Base-by-base conservation (phyloP, 306 rosid species). In the Delonix regia region DNA sequence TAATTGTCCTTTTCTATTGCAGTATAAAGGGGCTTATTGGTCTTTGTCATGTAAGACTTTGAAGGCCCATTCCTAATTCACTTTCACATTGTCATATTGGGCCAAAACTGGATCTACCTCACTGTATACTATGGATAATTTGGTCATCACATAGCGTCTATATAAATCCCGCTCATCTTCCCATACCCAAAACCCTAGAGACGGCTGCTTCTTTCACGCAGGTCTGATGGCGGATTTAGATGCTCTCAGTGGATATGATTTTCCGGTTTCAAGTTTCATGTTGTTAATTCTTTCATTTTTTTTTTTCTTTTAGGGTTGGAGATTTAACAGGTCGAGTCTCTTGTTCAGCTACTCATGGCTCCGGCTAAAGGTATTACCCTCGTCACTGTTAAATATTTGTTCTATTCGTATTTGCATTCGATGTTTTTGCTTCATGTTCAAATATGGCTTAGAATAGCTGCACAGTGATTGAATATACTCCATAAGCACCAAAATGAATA, bases 301-400 rank as follows among this genome's bases (percentile, higher is more conserved):
- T 21, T 15, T 39, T 67, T 48, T 45, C 28, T 77, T 65, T 19
- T 16, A 63, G 84, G 55, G 74, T 84, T 63, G 42, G 12, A 4
- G 72, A 78, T 74, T 73, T 25, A 10, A 51, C 73, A 42, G 76
- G 81, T 83, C 25, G 71, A 45, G 69, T 72, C 63, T 72, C 73
- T 24, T 56, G 42, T 19, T 60, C 88, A 8, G 69, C 72, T 9
- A 71, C 25, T 70, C 19, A 91, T 91, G 97, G 94, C 91, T 75
- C 92, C 92, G 0, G 4, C 78, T n/a, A 87, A 89, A 83, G 94
- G 97, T 91, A 62, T 51, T 48, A 8, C 24, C 45, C 9, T 71
- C 41, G 0, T 21, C 15, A 9, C 60, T 24, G 5, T 38, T 15
- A 9, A 38, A 3, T 18, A 10, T 55, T 11, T 56, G 6, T 25